Base-by-base conservation (phyloP, 345 rosid species). In the Eucalyptus erythrocorys region DNA sequence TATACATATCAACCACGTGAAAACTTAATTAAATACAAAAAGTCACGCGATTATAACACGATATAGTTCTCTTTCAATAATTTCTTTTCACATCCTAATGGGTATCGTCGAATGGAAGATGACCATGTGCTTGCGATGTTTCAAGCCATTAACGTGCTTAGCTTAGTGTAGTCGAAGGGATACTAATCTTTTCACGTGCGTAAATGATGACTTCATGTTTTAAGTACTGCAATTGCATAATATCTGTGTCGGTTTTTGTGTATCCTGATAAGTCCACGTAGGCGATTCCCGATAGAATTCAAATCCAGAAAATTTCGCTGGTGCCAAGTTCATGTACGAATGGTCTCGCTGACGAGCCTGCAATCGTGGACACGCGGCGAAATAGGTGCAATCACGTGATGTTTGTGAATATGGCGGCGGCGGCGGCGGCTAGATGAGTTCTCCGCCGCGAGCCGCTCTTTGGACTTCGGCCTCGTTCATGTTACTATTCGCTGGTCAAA, bases 1-100 rank as follows among this genome's bases (percentile, higher is more conserved):
- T 64, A n/a, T 64, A 16, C 32, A 6, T 15, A 0, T 64, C 1
- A 7, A 16, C 5, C 5, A n/a, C 1, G 5, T 64, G 0, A 0
- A 0, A 64, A 64, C 0, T 64, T 64, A 13, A 64, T 64, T 13
- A 64, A 64, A 64, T 64, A 51, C 26, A 19, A 51, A 51, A 51
- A 51, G 0, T 57, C 64, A 57, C 24, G 5, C 2, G n/a, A 57
- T 57, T 24, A 57, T 57, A 22, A 10, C 14, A 59, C 8, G 68
- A 59, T 27, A 7, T 32, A 0, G 3, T 64, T 37, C 5, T n/a
- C 19, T n/a, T 10, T 13, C 34, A n/a, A n/a, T 37, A 1, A 14
- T 64, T 64, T 16, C 4, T 6, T 64, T 14, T 64, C 76, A n/a
- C 5, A 1, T 27, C 34, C 7, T 17, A 6, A 30, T 1, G 17